A percentile compares a stretch with the other conserved stretches of the same genome.
These are phyloP conservation scores for Fusarium tupiense DNA, from an alignment of 2,329 filamentous ascomycete species.

Conservation along the genomic window DNA sequence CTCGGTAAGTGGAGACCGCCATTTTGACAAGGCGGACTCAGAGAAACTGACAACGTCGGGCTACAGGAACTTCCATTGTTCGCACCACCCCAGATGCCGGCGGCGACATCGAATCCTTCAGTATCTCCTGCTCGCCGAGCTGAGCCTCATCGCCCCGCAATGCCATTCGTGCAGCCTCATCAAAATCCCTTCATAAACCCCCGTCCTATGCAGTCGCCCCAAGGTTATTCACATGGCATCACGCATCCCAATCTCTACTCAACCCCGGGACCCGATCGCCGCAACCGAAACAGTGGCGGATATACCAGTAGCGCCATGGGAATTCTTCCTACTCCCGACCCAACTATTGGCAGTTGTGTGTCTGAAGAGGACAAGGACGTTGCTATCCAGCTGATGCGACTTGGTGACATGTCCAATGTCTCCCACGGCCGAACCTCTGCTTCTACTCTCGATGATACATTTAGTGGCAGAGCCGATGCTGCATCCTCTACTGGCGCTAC, in stretches of 20 bases:
- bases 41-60: constrained; percentile 44
- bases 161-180: constrained; percentile 79
- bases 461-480: constrained; percentile 87
- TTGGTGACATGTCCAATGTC: constrained; percentile 93
- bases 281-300: constrained; percentile 71
- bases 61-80: constrained; percentile 92
- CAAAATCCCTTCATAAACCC: constrained; percentile 84
- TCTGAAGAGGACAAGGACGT: constrained; percentile 95
- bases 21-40: constrained; percentile 34
- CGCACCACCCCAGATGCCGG: constrained; percentile 91
- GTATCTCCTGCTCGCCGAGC: constrained; percentile 89
- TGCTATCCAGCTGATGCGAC: constrained; percentile 93
- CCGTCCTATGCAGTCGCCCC: constrained; percentile 83
- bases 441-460: constrained; percentile 91
- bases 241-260: constrained; percentile 66
- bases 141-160: constrained; percentile 73
- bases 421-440: constrained; percentile 93
- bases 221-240: constrained; percentile 69
- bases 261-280: constrained; percentile 71
- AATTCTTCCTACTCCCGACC: constrained; percentile 90
- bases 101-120: constrained; percentile 95
- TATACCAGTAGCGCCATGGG: constrained; percentile 59
- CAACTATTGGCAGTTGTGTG: constrained; percentile 96
- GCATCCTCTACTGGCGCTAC: constrained; percentile 87
- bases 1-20: constrained; percentile 75